phyloP scores from a whole-genome alignment of 306 rosid species.

The Sindora glabra region DNA sequence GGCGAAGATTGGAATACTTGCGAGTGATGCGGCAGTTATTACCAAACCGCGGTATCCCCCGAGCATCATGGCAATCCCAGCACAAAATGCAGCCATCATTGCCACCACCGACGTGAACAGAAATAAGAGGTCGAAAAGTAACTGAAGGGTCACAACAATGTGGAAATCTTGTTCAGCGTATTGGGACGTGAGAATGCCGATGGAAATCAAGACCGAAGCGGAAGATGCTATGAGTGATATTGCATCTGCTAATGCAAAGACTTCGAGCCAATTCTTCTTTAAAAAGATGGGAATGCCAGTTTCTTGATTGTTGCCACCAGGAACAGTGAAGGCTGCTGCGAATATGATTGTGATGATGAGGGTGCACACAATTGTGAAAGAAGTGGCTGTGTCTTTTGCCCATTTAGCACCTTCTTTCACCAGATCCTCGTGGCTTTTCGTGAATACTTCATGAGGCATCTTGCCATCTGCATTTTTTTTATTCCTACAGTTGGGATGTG shows the following conservation, averaged over 20 bases:
- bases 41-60: too few species aligned
- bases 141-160: too few species aligned
- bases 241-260: background rate
- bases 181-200: too few species aligned
- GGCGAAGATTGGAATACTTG: too few species aligned
- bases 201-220: too few species aligned
- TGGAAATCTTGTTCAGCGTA: too few species aligned
- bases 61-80: too few species aligned
- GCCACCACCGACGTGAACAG: too few species aligned
- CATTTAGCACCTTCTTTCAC: conserved; percentile 6
- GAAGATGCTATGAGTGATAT: too few species aligned
- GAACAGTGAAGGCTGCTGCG: background rate
- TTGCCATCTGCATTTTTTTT: background rate
- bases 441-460: conserved; percentile 3
- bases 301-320: background rate
- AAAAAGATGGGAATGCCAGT: background rate
- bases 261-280: background rate
- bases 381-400: conserved; percentile 6
- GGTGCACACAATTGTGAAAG: background rate
- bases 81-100: too few species aligned
- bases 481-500: background rate
- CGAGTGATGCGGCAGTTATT: too few species aligned
- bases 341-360: conserved; percentile 1
- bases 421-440: background rate
- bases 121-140: too few species aligned